A percentile compares a stretch with the other conserved stretches of the same genome.
phyloP scores from a whole-genome alignment of 805 yeast species.

The Maudiozyma pseudohumilis region DNA sequence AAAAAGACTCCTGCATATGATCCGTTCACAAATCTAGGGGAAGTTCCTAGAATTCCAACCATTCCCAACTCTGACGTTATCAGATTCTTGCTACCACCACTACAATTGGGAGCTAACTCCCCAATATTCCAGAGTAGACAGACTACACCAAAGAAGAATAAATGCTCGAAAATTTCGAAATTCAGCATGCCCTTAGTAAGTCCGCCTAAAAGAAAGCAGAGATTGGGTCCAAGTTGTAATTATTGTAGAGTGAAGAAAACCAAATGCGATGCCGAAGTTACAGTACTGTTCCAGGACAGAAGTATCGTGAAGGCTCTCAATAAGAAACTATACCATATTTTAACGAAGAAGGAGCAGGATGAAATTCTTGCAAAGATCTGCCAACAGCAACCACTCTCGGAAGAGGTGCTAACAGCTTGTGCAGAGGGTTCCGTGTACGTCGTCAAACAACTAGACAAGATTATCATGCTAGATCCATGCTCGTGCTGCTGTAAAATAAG shows the following conservation, averaged over 20 bases:
- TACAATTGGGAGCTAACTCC: too few species aligned
- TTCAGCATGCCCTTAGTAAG: too few species aligned
- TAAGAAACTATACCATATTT: constrained; percentile 14
- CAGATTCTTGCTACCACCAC: background rate
- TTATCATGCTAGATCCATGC: constrained; percentile 45
- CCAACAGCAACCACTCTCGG: background rate
- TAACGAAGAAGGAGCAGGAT: constrained; percentile 2
- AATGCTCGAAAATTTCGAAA: too few species aligned
- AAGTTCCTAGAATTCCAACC: background rate
- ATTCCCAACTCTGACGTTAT: background rate
- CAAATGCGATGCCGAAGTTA: constrained; percentile 61
- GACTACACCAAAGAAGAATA: too few species aligned
- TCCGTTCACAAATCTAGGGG: background rate
- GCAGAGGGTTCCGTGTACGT: constrained; percentile 4
- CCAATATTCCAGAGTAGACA: too few species aligned
- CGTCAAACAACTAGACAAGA: constrained; percentile 24
- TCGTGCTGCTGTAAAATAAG: constrained; percentile 37
- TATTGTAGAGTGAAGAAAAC: constrained; percentile 59
- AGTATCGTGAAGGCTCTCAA: constrained; percentile 12
- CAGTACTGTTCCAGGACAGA: constrained; percentile 29
- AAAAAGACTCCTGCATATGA: background rate
- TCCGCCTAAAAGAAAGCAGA: constrained; percentile 36
- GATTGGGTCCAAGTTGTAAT: constrained; percentile 71
- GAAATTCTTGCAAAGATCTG: constrained; percentile 6
- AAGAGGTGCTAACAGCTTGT: background rate